Evolutionary conservation across 805 yeast species (phyloP), one percentile per base, ranked within the genome.

Genomic region (Cyberlindnera bimundalis): DNA sequence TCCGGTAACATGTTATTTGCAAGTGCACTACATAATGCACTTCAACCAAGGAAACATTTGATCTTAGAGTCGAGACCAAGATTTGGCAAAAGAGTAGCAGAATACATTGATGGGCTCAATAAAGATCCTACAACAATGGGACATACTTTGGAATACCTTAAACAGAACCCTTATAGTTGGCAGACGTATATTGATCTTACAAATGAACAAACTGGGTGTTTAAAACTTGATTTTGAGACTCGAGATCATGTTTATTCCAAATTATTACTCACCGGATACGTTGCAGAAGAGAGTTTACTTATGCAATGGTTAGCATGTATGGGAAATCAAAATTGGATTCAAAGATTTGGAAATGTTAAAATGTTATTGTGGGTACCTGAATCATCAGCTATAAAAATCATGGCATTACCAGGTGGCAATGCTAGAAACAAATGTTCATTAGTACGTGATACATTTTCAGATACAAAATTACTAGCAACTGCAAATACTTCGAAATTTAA

Each of bases 241-340:
- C 54, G 73, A 30, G 65, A 64, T 47, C 58, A 64, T 14, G 58
- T 80, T 15, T 78, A 83, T 58, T 65, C 74, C 40, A 71, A 71
- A 40, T 66, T 84, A 19, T 60, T 85, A 25, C 66, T 79, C 24
- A 64, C 79, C 6, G 90, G 80, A 2, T 78, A 81, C 53, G 64
- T 83, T 21, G 56, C 66, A 8, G 84, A 84, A 11, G 93, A 83
- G 56, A 78, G 82, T 37, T 70, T 86, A 14, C 60, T 84, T 19
- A 79, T 84, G 42, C 96, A 87, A 62, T 84, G 88, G 79, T 59
- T 84, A 24, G 74, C 73, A 45, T 84, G 95, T 60, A 65, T 81
- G 21, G 79, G 75, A 0, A 72, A 81, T 56, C 67, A 73, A 35
- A 84, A 84, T 54, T 87, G 96, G 96, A 58, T 86, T 8, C 81